Evolutionary conservation across 169 alveolate genomes (phyloP).

Genomic region (Eimeria praecox): DNA sequence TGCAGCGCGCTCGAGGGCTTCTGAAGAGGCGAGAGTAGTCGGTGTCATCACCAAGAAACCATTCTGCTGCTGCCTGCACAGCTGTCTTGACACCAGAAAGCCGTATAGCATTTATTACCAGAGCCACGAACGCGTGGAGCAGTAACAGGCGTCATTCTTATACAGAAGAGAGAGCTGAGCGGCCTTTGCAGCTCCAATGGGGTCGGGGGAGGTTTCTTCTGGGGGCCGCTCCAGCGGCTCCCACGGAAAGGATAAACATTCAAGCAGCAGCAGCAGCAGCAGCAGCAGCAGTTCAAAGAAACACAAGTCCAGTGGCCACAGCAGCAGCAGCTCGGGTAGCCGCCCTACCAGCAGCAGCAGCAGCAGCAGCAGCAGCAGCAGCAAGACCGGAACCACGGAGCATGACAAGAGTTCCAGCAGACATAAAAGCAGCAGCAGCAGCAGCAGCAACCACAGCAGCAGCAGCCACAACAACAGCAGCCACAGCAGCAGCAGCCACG

Average conservation of each 20-base stretch:
- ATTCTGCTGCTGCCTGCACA: neutral
- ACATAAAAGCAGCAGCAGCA: neutral
- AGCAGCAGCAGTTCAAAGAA: constrained; percentile 32
- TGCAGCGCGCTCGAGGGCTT: neutral
- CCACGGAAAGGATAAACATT: constrained; percentile 10
- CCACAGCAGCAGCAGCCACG: constrained; percentile 32
- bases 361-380: constrained; percentile 30
- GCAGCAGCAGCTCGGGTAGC: constrained; percentile 43
- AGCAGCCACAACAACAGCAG: constrained; percentile 34
- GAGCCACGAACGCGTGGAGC: neutral
- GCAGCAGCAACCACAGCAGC: constrained; percentile 41
- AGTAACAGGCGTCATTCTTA: neutral
- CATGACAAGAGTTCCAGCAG: constrained; percentile 18
- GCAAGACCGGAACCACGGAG: neutral
- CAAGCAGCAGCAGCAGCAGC: constrained; percentile 64
- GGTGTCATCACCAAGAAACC: neutral
- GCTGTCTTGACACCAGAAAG: neutral
- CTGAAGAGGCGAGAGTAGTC: neutral
- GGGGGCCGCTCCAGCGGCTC: constrained; percentile 60
- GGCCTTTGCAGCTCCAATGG: constrained; percentile 21
- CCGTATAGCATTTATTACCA: neutral
- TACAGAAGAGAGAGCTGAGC: neutral
- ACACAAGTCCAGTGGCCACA: constrained; percentile 53
- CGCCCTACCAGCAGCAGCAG: neutral
- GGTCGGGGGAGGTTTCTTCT: constrained; percentile 23